Evolutionary conservation across 2,329 filamentous ascomycete genomes (phyloP).

Genomic region (Drechslerella coelobrocha): DNA sequence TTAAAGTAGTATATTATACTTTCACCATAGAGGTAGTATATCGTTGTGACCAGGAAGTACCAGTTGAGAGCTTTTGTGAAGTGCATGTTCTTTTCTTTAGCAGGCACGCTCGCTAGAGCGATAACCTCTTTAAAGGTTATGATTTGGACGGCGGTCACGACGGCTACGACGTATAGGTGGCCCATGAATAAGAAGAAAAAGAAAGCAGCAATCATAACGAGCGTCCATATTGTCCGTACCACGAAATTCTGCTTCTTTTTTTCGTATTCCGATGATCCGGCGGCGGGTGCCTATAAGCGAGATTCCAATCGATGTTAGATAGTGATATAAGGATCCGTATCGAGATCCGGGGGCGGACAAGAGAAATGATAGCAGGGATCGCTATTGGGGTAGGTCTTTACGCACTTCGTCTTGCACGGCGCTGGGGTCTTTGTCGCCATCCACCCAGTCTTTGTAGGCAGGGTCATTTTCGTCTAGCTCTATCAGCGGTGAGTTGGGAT

Average conservation of each 20-base stretch:
- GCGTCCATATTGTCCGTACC: constrained; percentile 94
- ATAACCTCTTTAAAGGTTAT: constrained; percentile 99
- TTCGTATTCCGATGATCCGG: constrained; percentile 75
- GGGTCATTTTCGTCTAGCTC: constrained; percentile 43
- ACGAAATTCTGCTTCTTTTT: constrained; percentile 99
- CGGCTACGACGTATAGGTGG: constrained; percentile 93
- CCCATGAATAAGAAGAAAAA: constrained; percentile 92
- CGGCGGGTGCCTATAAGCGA: constrained; percentile 43
- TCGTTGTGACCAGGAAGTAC: constrained; percentile 98
- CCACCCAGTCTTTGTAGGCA: constrained; percentile 47
- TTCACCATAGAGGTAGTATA: constrained; percentile 99
- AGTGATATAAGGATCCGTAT: constrained; percentile 28
- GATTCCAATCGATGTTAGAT: constrained; percentile 51
- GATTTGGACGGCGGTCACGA: constrained; percentile 93
- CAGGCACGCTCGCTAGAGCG: constrained; percentile 93
- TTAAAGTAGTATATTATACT: constrained; percentile 99
- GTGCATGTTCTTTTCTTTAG: constrained; percentile 83
- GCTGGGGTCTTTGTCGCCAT: constrained; percentile 39
- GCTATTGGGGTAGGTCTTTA: constrained; percentile 24
- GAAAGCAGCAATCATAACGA: constrained; percentile 95
- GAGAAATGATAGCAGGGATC: constrained; percentile 33
- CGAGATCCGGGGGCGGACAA: constrained; percentile 2
- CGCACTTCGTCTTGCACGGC: constrained; percentile 16
- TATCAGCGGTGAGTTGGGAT: constrained; percentile 47
- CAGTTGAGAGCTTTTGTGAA: constrained; percentile 97